Conservation (phyloP, 1,284 basidiomycete genomes). For the Moesziomyces sp. region DNA sequence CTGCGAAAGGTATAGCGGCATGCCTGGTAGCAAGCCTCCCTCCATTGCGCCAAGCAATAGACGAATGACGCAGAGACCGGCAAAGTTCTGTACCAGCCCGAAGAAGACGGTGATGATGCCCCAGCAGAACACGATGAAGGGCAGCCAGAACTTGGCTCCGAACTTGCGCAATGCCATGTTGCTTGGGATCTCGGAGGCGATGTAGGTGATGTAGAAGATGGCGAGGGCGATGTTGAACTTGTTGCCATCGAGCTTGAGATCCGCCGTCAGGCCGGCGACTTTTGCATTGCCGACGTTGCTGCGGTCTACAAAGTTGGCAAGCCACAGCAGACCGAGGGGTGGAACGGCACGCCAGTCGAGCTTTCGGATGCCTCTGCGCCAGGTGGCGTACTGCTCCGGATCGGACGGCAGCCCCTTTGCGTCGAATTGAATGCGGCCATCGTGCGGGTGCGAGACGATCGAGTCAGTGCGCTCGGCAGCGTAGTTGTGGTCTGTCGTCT, state of each 20-base stretch:
- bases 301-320: constrained; percentile 53
- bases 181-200: constrained; percentile 59
- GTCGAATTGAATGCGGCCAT: constrained; percentile 12
- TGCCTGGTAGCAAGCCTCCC: constrained; percentile 71
- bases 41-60: constrained; percentile 69
- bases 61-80: constrained; percentile 73
- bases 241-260: constrained; percentile 42
- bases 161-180: constrained; percentile 65
- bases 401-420: constrained; percentile 13
- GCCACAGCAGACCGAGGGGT: constrained; percentile 41
- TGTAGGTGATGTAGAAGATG: constrained; percentile 55
- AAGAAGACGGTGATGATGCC: constrained; percentile 74
- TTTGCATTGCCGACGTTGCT: constrained; percentile 56
- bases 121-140: constrained; percentile 74
- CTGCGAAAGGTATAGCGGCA: constrained; percentile 33
- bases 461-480: constrained; percentile 5
- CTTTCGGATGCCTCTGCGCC: constrained; percentile 40
- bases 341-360: constrained; percentile 53
- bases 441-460: neutral
- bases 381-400: constrained; percentile 16
- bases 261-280: constrained; percentile 41
- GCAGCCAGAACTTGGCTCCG: constrained; percentile 68
- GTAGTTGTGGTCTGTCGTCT: constrained; percentile 7
- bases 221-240: constrained; percentile 44
- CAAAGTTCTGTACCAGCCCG: constrained; percentile 73